Evolutionary conservation across 2,329 filamentous ascomycete genomes (phyloP), one percentile per base, ranked within the genome.

Genomic region (Calonectria henricotiae): DNA sequence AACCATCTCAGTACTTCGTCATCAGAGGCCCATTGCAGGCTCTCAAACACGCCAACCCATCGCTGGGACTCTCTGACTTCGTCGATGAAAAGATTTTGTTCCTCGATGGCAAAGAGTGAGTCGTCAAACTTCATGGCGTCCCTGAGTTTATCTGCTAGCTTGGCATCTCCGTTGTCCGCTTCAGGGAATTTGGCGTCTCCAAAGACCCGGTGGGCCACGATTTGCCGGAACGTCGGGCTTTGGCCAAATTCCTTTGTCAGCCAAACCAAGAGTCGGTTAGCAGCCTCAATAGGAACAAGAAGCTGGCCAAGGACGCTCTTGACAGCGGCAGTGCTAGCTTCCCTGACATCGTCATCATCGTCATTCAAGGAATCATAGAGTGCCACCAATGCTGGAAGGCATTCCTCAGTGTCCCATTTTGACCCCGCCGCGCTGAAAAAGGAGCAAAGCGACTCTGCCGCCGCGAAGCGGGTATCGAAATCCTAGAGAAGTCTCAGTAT

Each of bases 21-120:
- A 1, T 76, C 66, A 3, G 58, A 65, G 4, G 73, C 65, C 73
- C 75, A 78, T 5, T 65, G 27, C 39, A 82, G 32, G 44, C 67
- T 54, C 20, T 75, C 68, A 35, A 93, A 82, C 3, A 89, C 83
- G 17, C 80, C 80, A 0, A 87, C 83, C 94, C 95, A 98, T n/a
- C 90, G 80, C 20, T 86, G 83, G 4, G 91, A 86, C 80, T 98
- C 95, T 58, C 91, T 87, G 6, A 94, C 89, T 75, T 95, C 91
- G 80, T 98, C 96, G 61, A 96, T 85, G 80, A 94, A 98, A n/a
- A 98, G 87, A 79, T 99, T 99, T 80, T 97, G 95, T 80, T 97
- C 95, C 82, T 99, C 96, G 67, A 94, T 88, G 0, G 89, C 92
- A 79, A 99, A 99, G 0, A 99, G 88, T 4, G 91, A 86, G 72